Conservation (phyloP, 208 protist genomes). For the Porcisia deanei region DNA sequence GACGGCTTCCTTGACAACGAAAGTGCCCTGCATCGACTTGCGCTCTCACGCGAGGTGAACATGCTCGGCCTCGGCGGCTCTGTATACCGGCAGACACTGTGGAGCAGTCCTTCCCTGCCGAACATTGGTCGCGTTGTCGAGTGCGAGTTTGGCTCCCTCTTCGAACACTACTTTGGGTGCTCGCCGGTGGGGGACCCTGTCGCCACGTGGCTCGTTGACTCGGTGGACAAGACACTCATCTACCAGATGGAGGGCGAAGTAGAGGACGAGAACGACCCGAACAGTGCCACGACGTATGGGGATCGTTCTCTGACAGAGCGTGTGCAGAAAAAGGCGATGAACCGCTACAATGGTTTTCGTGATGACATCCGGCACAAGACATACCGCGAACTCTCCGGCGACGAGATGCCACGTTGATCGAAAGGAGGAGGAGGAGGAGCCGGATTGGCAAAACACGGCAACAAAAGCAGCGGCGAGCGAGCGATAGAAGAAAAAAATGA, state of each 20-base stretch:
- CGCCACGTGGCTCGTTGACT: slow-evolving; percentile 71
- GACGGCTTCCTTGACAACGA: slow-evolving; percentile 88
- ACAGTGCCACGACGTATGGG: slow-evolving; percentile 85
- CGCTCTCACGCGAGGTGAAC: slow-evolving; percentile 79
- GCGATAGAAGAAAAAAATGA: not conserved
- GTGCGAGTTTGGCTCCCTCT: slow-evolving; percentile 62
- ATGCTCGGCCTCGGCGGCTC: slow-evolving; percentile 80
- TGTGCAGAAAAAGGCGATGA: slow-evolving; percentile 92
- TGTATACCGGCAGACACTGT: slow-evolving; percentile 84
- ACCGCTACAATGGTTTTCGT: slow-evolving; percentile 83
- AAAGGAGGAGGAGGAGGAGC: not conserved
- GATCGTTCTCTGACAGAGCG: slow-evolving; percentile 79
- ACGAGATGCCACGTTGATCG: slow-evolving; percentile 62
- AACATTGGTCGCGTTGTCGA: slow-evolving; percentile 50
- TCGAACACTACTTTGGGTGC: slow-evolving; percentile 66
- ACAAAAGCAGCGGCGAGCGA: not conserved
- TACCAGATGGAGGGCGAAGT: slow-evolving; percentile 88
- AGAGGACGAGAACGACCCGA: slow-evolving; percentile 90
- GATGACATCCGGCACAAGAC: slow-evolving; percentile 81
- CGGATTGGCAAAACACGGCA: too few relatives aligned
- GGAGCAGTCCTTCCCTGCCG: slow-evolving; percentile 71
- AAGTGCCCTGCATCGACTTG: slow-evolving; percentile 72
- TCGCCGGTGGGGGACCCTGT: slow-evolving; percentile 64
- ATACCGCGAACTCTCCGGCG: slow-evolving; percentile 74
- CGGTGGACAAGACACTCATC: slow-evolving; percentile 73